phyloP scores from a whole-genome alignment of 139 green algal genomes.

The Chlamydomonas sphaeroides region DNA sequence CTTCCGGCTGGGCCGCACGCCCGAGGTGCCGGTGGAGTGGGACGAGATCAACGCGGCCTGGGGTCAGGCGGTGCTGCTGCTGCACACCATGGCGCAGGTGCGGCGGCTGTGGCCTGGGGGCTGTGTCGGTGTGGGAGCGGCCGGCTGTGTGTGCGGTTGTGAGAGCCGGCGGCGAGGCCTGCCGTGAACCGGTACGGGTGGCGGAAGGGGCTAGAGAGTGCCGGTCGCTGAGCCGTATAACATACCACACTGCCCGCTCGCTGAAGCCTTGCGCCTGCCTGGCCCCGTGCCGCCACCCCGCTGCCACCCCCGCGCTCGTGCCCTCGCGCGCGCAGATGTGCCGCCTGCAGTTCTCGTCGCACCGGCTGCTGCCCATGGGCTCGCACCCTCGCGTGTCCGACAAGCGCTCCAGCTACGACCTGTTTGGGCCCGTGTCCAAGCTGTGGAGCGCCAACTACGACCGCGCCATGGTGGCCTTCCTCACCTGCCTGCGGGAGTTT shows the following conservation, averaged over 20 bases:
- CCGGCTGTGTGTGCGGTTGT: background rate
- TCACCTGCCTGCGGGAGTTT: constrained; percentile 91
- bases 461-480: constrained; percentile 80
- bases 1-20: constrained; percentile 87
- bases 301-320: too few species aligned
- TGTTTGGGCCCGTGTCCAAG: constrained; percentile 92
- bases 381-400: constrained; percentile 87
- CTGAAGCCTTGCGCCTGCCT: too few species aligned
- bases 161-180: too few species aligned
- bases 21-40: constrained; percentile 87
- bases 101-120: too few species aligned
- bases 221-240: too few species aligned
- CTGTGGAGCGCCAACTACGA: constrained; percentile 89
- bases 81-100: constrained; percentile 91
- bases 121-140: background rate
- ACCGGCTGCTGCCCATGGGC: constrained; percentile 87
- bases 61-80: constrained; percentile 92
- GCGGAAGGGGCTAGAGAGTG: too few species aligned
- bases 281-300: too few species aligned
- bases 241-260: too few species aligned
- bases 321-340: constrained; percentile 53
- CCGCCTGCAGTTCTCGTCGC: constrained; percentile 57
- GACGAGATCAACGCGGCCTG: constrained; percentile 98
- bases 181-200: too few species aligned
- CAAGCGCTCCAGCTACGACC: constrained; percentile 76